phyloP scores from a whole-genome alignment of 352 stramenopile genomes.

The Phytophthora sp. region DNA sequence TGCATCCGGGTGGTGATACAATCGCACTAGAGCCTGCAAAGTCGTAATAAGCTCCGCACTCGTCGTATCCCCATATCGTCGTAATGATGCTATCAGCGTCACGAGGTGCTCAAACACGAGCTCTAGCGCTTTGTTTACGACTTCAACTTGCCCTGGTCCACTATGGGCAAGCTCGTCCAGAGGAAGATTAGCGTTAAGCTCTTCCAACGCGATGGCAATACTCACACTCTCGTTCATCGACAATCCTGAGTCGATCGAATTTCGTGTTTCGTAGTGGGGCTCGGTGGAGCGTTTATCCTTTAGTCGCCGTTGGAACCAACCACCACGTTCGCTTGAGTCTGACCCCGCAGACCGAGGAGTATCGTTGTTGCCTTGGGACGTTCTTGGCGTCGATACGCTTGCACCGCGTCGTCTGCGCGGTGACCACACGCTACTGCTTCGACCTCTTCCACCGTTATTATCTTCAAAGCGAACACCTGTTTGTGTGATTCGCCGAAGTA shows the following conservation, averaged over 20 bases:
- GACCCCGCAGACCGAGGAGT: constrained; percentile 2
- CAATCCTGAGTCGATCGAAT: constrained; percentile 52
- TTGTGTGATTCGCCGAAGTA: constrained; percentile 59
- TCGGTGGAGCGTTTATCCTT: constrained; percentile 36
- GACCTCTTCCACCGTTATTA: constrained; percentile 6
- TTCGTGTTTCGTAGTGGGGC: constrained; percentile 39
- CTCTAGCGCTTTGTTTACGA: constrained; percentile 53
- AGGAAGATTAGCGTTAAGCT: constrained; percentile 60
- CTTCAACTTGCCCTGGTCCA: constrained; percentile 33
- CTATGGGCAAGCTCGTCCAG: constrained; percentile 42
- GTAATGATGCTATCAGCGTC: constrained; percentile 40
- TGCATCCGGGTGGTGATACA: constrained; percentile 51
- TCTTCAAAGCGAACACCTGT: constrained; percentile 25
- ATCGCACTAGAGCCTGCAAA: constrained; percentile 56
- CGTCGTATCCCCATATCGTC: constrained; percentile 38
- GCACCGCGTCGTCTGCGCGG: constrained; percentile 18
- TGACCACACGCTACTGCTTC: constrained; percentile 32
- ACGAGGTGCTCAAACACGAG: constrained; percentile 55
- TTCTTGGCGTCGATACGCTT: constrained; percentile 21
- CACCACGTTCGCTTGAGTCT: constrained; percentile 17
- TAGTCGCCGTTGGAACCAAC: constrained; percentile 47
- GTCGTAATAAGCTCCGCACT: constrained; percentile 50
- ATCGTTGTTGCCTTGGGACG: constrained; percentile 24
- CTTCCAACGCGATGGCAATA: constrained; percentile 53
- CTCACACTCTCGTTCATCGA: constrained; percentile 60